These are phyloP conservation scores for Hymenotorrendiella dingleyae DNA, from an alignment of 2,329 filamentous ascomycete genomes.

Conservation along the genomic window DNA sequence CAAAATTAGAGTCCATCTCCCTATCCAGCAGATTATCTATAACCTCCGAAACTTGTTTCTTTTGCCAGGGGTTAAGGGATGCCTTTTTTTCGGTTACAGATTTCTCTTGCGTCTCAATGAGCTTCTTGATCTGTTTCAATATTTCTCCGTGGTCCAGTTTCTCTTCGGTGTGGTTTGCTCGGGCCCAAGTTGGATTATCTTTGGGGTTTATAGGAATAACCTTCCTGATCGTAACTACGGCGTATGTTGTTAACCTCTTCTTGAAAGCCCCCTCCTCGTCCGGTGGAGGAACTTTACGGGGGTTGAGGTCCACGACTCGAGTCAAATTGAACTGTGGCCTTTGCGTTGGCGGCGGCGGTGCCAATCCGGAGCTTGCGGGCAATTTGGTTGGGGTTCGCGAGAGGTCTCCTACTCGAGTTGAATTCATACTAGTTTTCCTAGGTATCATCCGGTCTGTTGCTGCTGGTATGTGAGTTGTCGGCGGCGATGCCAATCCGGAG, in stretches of 20 bases:
- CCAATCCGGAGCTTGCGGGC: too few relatives aligned
- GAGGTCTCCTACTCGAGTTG: too few relatives aligned
- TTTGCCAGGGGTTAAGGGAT: slow-evolving; percentile 20
- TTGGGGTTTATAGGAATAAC: slow-evolving; percentile 14
- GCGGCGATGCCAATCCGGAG: too few relatives aligned
- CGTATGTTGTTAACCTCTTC: slow-evolving; percentile 25
- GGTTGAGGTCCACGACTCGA: slow-evolving; percentile 20
- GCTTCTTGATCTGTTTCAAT: slow-evolving; percentile 22
- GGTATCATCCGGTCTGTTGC: too few relatives aligned
- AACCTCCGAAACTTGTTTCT: slow-evolving; percentile 25
- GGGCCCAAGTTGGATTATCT: slow-evolving; percentile 26
- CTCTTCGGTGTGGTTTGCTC: slow-evolving; percentile 22
- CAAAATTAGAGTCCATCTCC: slow-evolving; percentile 22
- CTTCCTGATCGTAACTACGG: slow-evolving; percentile 23
- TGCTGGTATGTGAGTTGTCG: too few relatives aligned
- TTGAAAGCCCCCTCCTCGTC: slow-evolving; percentile 21
- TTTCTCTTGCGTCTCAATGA: slow-evolving; percentile 16
- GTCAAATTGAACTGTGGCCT: slow-evolving; percentile 16
- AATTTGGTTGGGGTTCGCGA: too few relatives aligned
- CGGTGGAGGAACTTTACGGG: slow-evolving; percentile 9
- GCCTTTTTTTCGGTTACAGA: slow-evolving; percentile 26
- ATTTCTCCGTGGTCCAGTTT: slow-evolving; percentile 24
- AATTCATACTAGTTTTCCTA: too few relatives aligned
- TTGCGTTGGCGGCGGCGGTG: not conserved
- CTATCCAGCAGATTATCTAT: slow-evolving; percentile 22